Percentiles rank a stretch among this genome's conserved stretches.
These are phyloP conservation scores for Pleurotus salmoneostramineus DNA, from an alignment of 768 basidiomycete species.

Conservation along the genomic window DNA sequence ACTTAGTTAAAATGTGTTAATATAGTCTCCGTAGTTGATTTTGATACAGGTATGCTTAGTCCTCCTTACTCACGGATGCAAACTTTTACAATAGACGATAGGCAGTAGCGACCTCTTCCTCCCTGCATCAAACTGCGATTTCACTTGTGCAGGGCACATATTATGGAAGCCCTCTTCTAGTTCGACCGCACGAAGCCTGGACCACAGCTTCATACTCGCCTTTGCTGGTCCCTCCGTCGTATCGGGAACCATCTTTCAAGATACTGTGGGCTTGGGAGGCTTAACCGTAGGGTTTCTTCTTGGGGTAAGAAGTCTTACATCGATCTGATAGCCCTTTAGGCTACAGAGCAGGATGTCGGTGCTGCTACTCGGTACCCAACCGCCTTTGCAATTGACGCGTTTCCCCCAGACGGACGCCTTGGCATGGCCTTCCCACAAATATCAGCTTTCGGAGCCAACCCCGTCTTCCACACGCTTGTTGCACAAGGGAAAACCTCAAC, in stretches of 20 bases:
- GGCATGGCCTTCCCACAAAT: slow-evolving; percentile 41
- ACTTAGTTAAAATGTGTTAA: background rate
- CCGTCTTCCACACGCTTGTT: slow-evolving; percentile 44
- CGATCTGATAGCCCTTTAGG: slow-evolving; percentile 14
- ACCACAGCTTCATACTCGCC: slow-evolving; percentile 31
- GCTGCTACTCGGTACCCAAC: slow-evolving; percentile 31
- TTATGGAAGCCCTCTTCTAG: slow-evolving; percentile 31
- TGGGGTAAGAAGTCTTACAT: background rate
- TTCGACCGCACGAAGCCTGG: slow-evolving; percentile 27
- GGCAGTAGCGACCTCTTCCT: slow-evolving; percentile 49
- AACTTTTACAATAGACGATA: slow-evolving; percentile 6
- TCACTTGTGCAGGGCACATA: slow-evolving; percentile 32
- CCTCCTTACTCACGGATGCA: background rate
- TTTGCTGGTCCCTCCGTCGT: slow-evolving; percentile 48
- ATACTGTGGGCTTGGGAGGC: slow-evolving; percentile 41
- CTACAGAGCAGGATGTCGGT: slow-evolving; percentile 27
- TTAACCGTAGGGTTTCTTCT: slow-evolving; percentile 24
- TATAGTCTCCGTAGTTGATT: slow-evolving; percentile 32
- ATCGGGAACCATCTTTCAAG: slow-evolving; percentile 37
- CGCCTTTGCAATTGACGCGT: slow-evolving; percentile 24
- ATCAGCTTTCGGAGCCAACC: slow-evolving; percentile 27
- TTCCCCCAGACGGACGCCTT: slow-evolving; percentile 30
- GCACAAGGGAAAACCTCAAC: slow-evolving; percentile 26
- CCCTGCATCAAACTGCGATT: slow-evolving; percentile 29
- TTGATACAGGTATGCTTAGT: slow-evolving; percentile 38